Conservation (phyloP, 331 rosid genomes). For the Rosa hybrid region DNA sequence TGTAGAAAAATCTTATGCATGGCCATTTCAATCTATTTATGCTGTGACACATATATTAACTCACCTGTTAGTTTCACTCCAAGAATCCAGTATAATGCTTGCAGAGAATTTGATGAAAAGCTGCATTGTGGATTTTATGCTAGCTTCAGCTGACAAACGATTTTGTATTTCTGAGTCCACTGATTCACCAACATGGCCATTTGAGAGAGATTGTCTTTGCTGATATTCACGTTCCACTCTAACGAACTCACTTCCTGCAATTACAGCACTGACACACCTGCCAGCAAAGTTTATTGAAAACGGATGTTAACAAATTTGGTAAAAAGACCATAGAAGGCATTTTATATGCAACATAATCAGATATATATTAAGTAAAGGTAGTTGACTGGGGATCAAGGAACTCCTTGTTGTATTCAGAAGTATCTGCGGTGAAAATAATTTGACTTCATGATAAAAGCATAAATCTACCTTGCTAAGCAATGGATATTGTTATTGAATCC, state of each 20-base stretch:
- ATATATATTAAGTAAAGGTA: neutral
- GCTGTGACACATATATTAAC: neutral
- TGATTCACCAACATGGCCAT: conserved; percentile 63
- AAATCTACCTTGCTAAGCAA: conserved; percentile 88
- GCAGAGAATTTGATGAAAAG: conserved; percentile 86
- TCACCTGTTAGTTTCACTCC: conserved; percentile 81
- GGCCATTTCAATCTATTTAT: neutral
- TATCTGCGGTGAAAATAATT: neutral
- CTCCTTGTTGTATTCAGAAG: neutral
- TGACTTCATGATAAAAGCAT: neutral
- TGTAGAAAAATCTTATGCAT: neutral
- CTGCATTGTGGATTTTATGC: conserved; percentile 87
- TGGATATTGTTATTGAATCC: conserved; percentile 93
- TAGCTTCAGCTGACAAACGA: conserved; percentile 73
- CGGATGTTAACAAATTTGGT: conserved; percentile 14
- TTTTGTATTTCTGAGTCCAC: conserved; percentile 61
- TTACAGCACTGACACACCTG: conserved; percentile 95
- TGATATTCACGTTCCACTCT: conserved; percentile 84
- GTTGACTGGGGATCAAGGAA: neutral
- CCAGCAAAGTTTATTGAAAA: conserved; percentile 29
- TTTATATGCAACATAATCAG: conserved; percentile 6
- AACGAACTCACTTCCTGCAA: conserved; percentile 89
- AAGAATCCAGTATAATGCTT: conserved; percentile 77
- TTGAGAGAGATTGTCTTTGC: conserved; percentile 61
- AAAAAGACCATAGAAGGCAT: neutral